phyloP scores from a whole-genome alignment of 2,329 filamentous ascomycete species.

The Ascosphaera aggregata region DNA sequence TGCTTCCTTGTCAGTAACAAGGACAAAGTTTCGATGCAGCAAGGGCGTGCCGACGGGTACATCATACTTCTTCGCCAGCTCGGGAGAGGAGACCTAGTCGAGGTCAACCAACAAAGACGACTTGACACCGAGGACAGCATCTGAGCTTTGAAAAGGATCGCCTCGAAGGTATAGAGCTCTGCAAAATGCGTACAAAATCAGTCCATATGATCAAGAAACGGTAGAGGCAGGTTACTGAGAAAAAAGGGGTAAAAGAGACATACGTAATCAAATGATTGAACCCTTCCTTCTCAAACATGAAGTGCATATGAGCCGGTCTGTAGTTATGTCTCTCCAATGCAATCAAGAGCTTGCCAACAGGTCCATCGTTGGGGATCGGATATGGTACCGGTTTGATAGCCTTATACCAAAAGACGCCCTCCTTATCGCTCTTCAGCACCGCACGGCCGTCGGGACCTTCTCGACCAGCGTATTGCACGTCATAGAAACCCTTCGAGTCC shows the following conservation, averaged over 20 bases:
- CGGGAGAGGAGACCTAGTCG: constrained; percentile 26
- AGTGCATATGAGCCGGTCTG: constrained; percentile 60
- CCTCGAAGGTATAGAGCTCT: constrained; percentile 56
- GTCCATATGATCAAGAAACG: background rate
- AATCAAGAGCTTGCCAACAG: constrained; percentile 49
- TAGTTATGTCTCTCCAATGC: constrained; percentile 50
- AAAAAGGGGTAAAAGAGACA: constrained; percentile 14
- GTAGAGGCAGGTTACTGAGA: background rate
- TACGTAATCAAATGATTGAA: constrained; percentile 69
- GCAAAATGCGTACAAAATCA: background rate
- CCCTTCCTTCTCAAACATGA: constrained; percentile 64
- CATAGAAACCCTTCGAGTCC: constrained; percentile 57
- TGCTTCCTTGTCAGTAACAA: constrained; percentile 49
- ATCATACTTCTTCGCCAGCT: constrained; percentile 34
- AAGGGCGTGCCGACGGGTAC: constrained; percentile 40
- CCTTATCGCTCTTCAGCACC: constrained; percentile 41
- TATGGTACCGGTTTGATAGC: constrained; percentile 70
- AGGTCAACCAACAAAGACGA: constrained; percentile 50
- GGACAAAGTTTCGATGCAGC: constrained; percentile 52
- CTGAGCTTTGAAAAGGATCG: constrained; percentile 61
- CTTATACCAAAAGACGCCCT: constrained; percentile 66
- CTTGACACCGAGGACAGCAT: constrained; percentile 76
- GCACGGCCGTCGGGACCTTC: constrained; percentile 47
- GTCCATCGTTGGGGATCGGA: constrained; percentile 63
- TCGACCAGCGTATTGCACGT: constrained; percentile 49